Base-by-base conservation (phyloP, 169 alveolate species). In the Plasmodium cynomolgi region DNA sequence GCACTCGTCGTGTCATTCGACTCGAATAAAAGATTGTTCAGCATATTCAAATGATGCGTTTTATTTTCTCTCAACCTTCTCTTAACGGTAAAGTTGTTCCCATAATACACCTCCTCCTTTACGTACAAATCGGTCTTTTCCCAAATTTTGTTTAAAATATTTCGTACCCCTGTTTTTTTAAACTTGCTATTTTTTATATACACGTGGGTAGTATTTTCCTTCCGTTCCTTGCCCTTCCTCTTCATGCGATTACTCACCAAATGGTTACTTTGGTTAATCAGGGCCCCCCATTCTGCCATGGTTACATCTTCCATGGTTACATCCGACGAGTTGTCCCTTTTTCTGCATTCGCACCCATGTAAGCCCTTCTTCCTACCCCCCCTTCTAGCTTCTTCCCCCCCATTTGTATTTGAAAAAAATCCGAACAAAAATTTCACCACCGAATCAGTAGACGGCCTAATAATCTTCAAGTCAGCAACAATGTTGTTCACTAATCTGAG, bases 91-190 rank as follows among this genome's bases (percentile, higher is more conserved):
- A 86, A 86, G 81, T 86, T 86, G 11, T 77, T 15, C 33, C 34
- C 93, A 86, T 86, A 86, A 77, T 75, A 86, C 17, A 86, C 71
- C 20, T 79, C 81, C 62, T 86, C 93, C 26, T 77, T 86, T 86
- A 86, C 72, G 71, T 75, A 86, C 47, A 86, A 33, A 86, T 86
- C 86, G 7, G 86, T 86, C n/a, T 86, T 75, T n/a, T 56, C 33
- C 93, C 93, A 86, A 54, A 86, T 79, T 75, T 31, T 86, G 47
- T 86, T 86, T 86, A 86, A 77, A 86, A 86, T 50, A 75, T 75
- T 86, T 54, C 84, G 37, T 33, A 86, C 31, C 39, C 79, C 41
- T 15, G 50, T 26, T 86, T 86, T 86, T 75, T 44, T 86, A 77
- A 29, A 86, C 81, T 71, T 86, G 39, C 13, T 33, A 44, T 75